Evolutionary conservation across 495 filamentous ascomycete species (phyloP), one percentile per base, ranked within the genome.

Genomic region (Daldinia caldariorum): DNA sequence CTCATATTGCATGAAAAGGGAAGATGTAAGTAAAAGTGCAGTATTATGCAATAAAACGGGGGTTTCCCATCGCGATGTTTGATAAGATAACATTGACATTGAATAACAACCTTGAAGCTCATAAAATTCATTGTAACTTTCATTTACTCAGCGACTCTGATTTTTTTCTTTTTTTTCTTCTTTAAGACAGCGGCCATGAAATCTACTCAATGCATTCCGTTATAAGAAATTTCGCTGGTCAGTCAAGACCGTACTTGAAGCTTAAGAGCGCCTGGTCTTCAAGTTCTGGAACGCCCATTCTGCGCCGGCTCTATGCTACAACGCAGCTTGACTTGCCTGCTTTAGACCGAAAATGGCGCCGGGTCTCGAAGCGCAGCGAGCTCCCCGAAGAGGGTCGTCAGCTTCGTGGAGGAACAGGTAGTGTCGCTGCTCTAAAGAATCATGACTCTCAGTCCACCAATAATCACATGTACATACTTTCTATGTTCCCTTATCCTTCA

Each of bases 401-500:
- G 18, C 12, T 18, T 43, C n/a, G 3, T 31, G 10, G 43, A 22
- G 8, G 18, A 41, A 49, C 38, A 22, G 32, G 45, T 18, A 4
- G 14, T 45, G 8, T 0, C 18, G 20, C 49, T 65, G n/a, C 58
- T 45, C 16, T 16, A 16, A 63, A 61, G 39, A 39, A 18, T 35
- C 14, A 49, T 45, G 16, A 29, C 13, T 34, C 35, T 13, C 31
- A 58, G 22, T 45, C 63, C 35, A 41, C 68, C 12, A 83, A 81
- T 32, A 80, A 83, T 14, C 89, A 87, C 70, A 90, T 87, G 71
- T 97, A 94, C 75, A 86, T 97, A 70, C 82, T 95, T 20, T 90
- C 93, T 61, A 97, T 97, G 93, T 97, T 97, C 73, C 93, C 93
- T 1, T 97, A 97, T 77, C 93, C 93, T 2, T 97, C 93, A 0